Evolutionary conservation across 1,284 basidiomycete genomes (phyloP), one percentile per base, ranked within the genome.

Genomic region (Erythrobasidium hasegawianum): DNA sequence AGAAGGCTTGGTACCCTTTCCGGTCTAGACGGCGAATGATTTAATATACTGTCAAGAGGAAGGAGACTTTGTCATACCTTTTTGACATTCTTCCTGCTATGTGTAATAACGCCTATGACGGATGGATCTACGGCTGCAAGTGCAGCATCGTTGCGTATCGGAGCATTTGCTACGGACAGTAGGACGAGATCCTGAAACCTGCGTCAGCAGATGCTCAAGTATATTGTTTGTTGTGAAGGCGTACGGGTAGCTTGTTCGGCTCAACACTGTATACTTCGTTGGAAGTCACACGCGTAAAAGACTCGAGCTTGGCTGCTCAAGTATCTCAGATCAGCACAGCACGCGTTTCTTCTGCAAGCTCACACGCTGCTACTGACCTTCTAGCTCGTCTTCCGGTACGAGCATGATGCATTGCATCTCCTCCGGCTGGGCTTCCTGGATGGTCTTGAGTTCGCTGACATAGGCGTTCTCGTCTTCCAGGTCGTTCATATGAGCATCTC

Each of bases 251-350:
- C 33, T 47, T 57, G 29, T 43, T 49, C 4, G 62, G 62, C 54
- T 65, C 62, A 16, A 50, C 62, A 39, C 62, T 65, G 33, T 65
- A 65, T 39, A 65, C 56, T 9, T 65, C 62, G 14, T 65, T 55
- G 1, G 62, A 65, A 16, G 52, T 38, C 2, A 65, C 24, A 20
- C 40, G n/a, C 14, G 56, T 50, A 41, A 65, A 65, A 11, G 50
- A 39, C 29, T 41, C 13, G 8, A 57, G 41, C 45, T 58, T 64
- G n/a, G 53, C 61, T 64, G 40, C 20, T 22, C 27, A 33, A 2
- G 3, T 13, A 9, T 1, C 8, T 1, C 29, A 54, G 5, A 33
- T 53, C 38, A 39, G 20, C 50, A 18, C n/a, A 10, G 38, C 16
- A 13, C 39, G 24, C n/a, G 14, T 26, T 16, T n/a, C 4, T 22